Evolutionary conservation across 306 rosid species (phyloP).

Genomic region (Quercus bicolor): DNA sequence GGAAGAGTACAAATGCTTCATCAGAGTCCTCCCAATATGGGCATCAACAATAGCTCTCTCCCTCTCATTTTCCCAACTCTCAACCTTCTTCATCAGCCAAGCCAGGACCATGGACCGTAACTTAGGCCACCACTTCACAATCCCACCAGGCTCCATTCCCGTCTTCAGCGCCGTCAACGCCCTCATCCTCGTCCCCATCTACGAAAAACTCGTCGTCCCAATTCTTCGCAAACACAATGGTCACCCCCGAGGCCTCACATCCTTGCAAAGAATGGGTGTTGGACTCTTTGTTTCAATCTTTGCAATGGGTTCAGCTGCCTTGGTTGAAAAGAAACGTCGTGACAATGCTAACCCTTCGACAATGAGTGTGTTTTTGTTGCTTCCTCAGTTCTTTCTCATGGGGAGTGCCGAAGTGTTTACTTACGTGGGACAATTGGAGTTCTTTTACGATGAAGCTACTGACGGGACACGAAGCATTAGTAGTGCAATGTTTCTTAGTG

Average conservation of each 20-base stretch:
- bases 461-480: conserved; percentile 61
- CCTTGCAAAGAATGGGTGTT: conserved; percentile 53
- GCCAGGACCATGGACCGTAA: conserved; percentile 38
- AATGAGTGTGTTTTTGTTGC: conserved; percentile 59
- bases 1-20: conserved; percentile 50
- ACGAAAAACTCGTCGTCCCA: conserved; percentile 53
- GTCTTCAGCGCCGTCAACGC: conserved; percentile 45
- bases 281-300: conserved; percentile 51
- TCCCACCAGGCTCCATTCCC: conserved; percentile 53
- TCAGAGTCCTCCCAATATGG: conserved; percentile 50
- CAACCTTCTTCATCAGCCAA: conserved; percentile 62
- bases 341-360: neutral
- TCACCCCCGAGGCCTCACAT: conserved; percentile 60
- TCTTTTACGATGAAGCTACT: conserved; percentile 61
- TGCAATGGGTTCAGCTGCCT: conserved; percentile 45
- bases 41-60: conserved; percentile 49
- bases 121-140: conserved; percentile 31
- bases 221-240: conserved; percentile 37
- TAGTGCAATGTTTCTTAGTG: conserved; percentile 49
- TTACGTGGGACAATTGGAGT: conserved; percentile 67
- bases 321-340: conserved; percentile 45
- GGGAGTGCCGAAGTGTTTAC: conserved; percentile 63
- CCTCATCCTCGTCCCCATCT: conserved; percentile 44
- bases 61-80: conserved; percentile 45
- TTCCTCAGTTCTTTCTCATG: conserved; percentile 54